Evolutionary conservation across 371 early-diverging fungal species (phyloP).

Genomic region (Batkoa obscura): DNA sequence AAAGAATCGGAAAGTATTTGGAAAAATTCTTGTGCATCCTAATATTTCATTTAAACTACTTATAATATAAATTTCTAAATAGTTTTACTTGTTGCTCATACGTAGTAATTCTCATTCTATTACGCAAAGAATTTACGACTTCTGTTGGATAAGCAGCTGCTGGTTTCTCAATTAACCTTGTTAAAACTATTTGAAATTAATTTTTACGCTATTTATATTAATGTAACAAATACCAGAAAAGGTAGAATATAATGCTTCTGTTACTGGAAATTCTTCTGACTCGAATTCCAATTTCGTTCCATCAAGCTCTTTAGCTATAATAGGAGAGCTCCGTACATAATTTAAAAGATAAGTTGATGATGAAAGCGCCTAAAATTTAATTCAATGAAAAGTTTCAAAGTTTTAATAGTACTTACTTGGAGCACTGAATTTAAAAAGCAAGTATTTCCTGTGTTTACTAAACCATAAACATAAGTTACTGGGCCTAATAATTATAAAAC

Average conservation of each 20-base stretch:
- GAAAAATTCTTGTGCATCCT: conserved; percentile 89
- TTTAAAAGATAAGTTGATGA: no score
- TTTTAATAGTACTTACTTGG: conserved; percentile 39
- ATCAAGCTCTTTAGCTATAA: no score
- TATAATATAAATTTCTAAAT: no score
- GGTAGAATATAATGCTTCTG: neutral
- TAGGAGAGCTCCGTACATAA: no score
- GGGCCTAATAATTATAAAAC: neutral
- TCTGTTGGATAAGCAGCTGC: neutral
- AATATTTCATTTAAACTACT: no score
- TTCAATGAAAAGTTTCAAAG: conserved; percentile 16
- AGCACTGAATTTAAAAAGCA: conserved; percentile 85
- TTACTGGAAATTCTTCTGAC: neutral
- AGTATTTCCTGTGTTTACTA: conserved; percentile 81
- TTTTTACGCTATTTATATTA: neutral
- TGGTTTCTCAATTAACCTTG: neutral
- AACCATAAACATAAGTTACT: conserved; percentile 27
- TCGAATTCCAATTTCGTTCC: no score
- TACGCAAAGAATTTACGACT: conserved; percentile 15
- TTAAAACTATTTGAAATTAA: neutral
- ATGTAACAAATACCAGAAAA: neutral
- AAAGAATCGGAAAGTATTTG: conserved; percentile 66
- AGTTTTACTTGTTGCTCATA: conserved; percentile 25
- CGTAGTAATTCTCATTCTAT: conserved; percentile 18
- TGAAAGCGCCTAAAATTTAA: no score